These are phyloP conservation scores for Malus sylvestris DNA, from an alignment of 306 rosid genomes.

Conservation along the genomic window DNA sequence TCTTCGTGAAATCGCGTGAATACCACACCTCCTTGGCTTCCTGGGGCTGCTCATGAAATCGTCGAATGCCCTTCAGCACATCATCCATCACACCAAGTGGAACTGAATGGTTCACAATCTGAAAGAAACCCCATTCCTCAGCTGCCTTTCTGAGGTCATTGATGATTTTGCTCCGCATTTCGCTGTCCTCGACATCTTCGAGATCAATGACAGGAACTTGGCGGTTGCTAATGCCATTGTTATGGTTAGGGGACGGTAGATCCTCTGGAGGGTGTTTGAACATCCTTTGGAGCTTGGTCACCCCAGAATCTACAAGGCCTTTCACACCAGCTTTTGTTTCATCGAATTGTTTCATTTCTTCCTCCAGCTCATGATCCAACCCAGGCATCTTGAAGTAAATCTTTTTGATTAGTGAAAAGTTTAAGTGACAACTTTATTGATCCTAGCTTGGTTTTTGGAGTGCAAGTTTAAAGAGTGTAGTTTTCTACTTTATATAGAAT, in stretches of 20 bases:
- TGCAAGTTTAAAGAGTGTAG: background rate
- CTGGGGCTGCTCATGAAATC: constrained; percentile 45
- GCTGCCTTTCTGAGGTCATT: constrained; percentile 35
- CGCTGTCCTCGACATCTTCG: constrained; percentile 9
- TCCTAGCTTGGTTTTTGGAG: background rate
- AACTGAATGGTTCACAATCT: constrained; percentile 47
- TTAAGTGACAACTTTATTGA: background rate
- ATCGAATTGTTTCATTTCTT: constrained; percentile 47
- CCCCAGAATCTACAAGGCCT: constrained; percentile 54
- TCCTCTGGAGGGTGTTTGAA: constrained; percentile 52
- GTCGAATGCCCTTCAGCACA: constrained; percentile 24
- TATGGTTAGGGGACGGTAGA: background rate
- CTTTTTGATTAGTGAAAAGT: background rate
- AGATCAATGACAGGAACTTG: constrained; percentile 48
- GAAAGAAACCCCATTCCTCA: constrained; percentile 51
- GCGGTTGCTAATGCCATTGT: background rate
- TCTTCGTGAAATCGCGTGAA: constrained; percentile 14
- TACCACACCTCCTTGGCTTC: constrained; percentile 42
- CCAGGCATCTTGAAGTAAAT: background rate
- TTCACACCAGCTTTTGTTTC: constrained; percentile 63
- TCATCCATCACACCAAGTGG: constrained; percentile 23
- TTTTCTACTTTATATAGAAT: background rate
- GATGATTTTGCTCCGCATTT: constrained; percentile 15
- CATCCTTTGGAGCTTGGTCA: constrained; percentile 43
- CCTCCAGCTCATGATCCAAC: constrained; percentile 24